A percentile compares a stretch with the other conserved stretches of the same genome.
phyloP scores from a whole-genome alignment of 352 stramenopile species.

The Lagenidium sp. region DNA sequence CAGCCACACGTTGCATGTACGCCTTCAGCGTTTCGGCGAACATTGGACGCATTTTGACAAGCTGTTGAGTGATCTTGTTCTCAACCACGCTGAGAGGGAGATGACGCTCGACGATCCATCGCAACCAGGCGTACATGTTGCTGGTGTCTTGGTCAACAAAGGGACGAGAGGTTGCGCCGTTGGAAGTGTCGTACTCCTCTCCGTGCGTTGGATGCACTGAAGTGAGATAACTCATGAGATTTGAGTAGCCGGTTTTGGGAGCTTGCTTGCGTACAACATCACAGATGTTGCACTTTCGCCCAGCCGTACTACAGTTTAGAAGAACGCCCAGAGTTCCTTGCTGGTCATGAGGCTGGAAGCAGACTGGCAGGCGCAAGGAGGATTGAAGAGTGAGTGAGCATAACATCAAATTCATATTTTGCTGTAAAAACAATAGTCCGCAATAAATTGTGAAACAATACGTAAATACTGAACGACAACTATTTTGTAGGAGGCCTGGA shows the following conservation, averaged over 20 bases:
- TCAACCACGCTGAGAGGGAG: constrained; percentile 9
- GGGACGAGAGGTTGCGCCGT: neutral
- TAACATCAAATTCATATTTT: too few relatives aligned
- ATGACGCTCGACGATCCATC: constrained; percentile 7
- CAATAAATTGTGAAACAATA: too few relatives aligned
- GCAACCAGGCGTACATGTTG: constrained; percentile 4
- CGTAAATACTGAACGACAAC: too few relatives aligned
- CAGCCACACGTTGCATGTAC: constrained; percentile 2
- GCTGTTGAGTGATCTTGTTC: constrained; percentile 5
- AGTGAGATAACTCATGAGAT: neutral
- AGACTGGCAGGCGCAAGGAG: too few relatives aligned
- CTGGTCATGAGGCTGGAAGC: too few relatives aligned
- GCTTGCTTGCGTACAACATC: neutral
- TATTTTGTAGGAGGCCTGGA: too few relatives aligned
- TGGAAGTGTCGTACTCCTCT: neutral
- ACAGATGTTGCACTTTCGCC: neutral
- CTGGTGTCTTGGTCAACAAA: neutral
- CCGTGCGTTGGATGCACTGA: neutral
- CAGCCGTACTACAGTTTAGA: too few relatives aligned
- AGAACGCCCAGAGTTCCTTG: too few relatives aligned
- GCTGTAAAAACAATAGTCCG: too few relatives aligned
- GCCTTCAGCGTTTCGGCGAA: constrained; percentile 5
- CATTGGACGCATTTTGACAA: constrained; percentile 5
- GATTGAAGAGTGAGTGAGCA: too few relatives aligned
- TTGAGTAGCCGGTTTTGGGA: neutral